Base-by-base conservation (phyloP, 2,329 filamentous ascomycete genomes). In the Fusarium sp. region DNA sequence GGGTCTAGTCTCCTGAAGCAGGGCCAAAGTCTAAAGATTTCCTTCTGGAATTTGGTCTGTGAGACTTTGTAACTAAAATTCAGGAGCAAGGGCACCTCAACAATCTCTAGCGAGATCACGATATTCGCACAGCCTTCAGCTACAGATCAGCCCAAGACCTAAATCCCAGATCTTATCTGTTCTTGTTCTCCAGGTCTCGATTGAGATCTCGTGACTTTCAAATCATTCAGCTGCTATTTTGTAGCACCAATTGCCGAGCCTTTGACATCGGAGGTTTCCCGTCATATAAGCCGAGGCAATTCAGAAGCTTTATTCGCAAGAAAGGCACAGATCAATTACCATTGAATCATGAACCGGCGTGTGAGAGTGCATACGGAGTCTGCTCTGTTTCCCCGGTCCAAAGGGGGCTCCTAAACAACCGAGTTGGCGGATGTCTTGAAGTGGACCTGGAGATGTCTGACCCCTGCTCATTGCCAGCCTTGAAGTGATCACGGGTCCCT, bases 241-340 rank as follows among this genome's bases (percentile, higher is more conserved):
- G 22, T 25, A 33, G 33, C 4, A 20, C 39, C 47, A 33, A 51
- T 50, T 27, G 41, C 53, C 39, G 63, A 53, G 39, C 35, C 33
- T 53, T 40, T 67, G 41, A 65, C 43, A 48, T 67, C 53, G 58
- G 56, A 65, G 19, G 54, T 25, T 49, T 46, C 51, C 57, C 59
- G 67, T 67, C 46, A 49, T 56, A 41, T 67, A 46, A 52, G 43
- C 71, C 71, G 71, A 73, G 71, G 67, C 62, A 69, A 65, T 68
- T 53, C 44, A 59, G 50, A 47, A 22, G n/a, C 27, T 51, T 11
- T 30, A 7, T 48, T 32, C 64, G 65, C 63, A 49, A 52, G 44
- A 67, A 67, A 48, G 65, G 64, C 27, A 30, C 25, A 58, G 10
- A 52, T 30, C 10, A 40, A 63, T 63, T 54, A 35, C 65, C 43